phyloP scores from a whole-genome alignment of 345 rosid species.

The Lepidium sativum region DNA sequence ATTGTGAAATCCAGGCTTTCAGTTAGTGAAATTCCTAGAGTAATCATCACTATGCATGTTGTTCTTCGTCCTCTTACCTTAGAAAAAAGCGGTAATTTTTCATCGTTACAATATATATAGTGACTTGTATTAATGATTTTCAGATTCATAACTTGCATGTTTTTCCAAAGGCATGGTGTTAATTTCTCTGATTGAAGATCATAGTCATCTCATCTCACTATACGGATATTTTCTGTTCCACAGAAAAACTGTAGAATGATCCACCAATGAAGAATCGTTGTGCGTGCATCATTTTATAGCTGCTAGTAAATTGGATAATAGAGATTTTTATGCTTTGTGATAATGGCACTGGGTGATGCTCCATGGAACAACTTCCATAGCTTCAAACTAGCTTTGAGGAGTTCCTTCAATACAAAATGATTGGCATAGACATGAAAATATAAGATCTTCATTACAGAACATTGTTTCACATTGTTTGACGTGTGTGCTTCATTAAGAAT shows the following conservation, averaged over 20 bases:
- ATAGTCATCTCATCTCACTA: background rate
- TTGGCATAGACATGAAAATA: conserved; percentile 8
- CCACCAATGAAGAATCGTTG: conserved; percentile 41
- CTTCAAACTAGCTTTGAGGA: conserved; percentile 7
- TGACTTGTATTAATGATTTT: too few relatives aligned
- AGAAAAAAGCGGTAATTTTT: conserved; percentile 44
- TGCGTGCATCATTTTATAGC: conserved; percentile 59
- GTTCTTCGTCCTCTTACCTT: conserved; percentile 57
- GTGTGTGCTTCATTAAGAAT: conserved; percentile 38
- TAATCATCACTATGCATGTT: conserved; percentile 76
- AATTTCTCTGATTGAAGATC: background rate
- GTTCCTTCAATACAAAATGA: conserved; percentile 20
- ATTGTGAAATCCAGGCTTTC: conserved; percentile 61
- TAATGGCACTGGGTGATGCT: conserved; percentile 11
- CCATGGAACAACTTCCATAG: conserved; percentile 11
- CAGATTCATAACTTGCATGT: background rate
- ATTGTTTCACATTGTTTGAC: conserved; percentile 10
- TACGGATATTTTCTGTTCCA: background rate
- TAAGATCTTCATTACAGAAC: conserved; percentile 10
- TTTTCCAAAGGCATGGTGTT: background rate
- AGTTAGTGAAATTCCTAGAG: conserved; percentile 53
- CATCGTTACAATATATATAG: too few relatives aligned
- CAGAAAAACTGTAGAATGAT: conserved; percentile 50
- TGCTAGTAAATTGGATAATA: conserved; percentile 14
- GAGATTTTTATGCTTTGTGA: conserved; percentile 14